phyloP scores from a whole-genome alignment of 257 asterid species.

The Ilex aquifolium region DNA sequence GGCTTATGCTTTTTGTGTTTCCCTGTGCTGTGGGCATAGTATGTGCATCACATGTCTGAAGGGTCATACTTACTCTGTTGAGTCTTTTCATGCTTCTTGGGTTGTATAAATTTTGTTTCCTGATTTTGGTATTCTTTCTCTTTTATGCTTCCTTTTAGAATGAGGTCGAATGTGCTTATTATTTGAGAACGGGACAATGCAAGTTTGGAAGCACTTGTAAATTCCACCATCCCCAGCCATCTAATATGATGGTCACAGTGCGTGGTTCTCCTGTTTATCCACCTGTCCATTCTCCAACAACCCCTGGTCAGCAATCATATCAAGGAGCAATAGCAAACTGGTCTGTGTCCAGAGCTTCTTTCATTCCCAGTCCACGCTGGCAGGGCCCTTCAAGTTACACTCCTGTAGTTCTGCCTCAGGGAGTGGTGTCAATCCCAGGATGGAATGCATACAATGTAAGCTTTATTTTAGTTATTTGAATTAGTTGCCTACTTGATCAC shows the following conservation, averaged over 20 bases:
- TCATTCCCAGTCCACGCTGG: slow-evolving; percentile 85
- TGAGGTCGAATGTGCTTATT: slow-evolving; percentile 85
- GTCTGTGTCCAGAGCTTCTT: slow-evolving; percentile 72
- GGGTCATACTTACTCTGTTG: not conserved
- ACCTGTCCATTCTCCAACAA: slow-evolving; percentile 68
- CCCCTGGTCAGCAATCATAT: slow-evolving; percentile 68
- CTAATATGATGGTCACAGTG: slow-evolving; percentile 81
- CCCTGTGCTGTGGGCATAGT: not conserved
- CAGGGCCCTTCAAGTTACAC: slow-evolving; percentile 84
- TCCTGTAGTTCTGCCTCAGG: slow-evolving; percentile 86
- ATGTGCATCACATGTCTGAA: not conserved
- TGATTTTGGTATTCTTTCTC: slow-evolving; percentile 12
- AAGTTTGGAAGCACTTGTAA: slow-evolving; percentile 95
- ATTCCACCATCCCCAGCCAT: slow-evolving; percentile 94
- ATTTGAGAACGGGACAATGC: slow-evolving; percentile 88
- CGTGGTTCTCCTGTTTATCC: slow-evolving; percentile 94
- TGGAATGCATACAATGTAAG: slow-evolving; percentile 87
- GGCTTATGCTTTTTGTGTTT: not conserved
- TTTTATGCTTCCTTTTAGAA: slow-evolving; percentile 33
- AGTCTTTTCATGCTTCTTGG: not conserved
- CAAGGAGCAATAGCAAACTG: slow-evolving; percentile 8
- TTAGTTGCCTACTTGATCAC: slow-evolving; percentile 6
- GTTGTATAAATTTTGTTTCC: slow-evolving; percentile 5
- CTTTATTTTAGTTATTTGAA: slow-evolving; percentile 7
- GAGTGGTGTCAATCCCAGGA: slow-evolving; percentile 80